Percentiles rank a stretch among this genome's conserved stretches.
Evolutionary conservation across 1,284 basidiomycete species (phyloP).

Genomic region (Ceratobasidium sp.): DNA sequence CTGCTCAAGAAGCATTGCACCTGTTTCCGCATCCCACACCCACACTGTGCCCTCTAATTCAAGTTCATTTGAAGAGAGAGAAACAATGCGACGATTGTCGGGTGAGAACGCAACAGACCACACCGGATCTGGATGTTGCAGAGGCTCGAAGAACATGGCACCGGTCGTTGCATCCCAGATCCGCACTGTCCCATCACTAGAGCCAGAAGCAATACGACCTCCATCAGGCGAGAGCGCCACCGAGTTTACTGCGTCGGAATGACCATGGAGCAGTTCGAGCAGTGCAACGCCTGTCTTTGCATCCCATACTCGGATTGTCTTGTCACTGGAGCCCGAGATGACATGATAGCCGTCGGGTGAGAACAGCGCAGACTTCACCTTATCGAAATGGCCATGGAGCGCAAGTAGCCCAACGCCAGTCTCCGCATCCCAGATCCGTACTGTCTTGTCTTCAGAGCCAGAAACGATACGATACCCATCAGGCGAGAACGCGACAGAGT

Average conservation of each 20-base stretch:
- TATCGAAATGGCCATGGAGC: neutral
- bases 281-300: neutral
- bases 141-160: neutral
- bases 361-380: conserved; percentile 1
- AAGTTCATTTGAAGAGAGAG: no score
- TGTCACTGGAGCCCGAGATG: conserved; percentile 26
- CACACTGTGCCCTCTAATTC: no score
- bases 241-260: neutral
- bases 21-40: no score
- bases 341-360: conserved; percentile 36
- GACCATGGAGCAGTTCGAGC: neutral
- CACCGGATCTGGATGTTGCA: conserved; percentile 39
- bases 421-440: neutral
- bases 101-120: conserved; percentile 2
- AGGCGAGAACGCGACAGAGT: neutral
- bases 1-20: no score
- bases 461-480: conserved; percentile 5
- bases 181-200: neutral
- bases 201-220: neutral
- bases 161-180: conserved; percentile 10
- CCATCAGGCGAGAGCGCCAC: neutral
- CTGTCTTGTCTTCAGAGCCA: conserved; percentile 10
- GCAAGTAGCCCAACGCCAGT: neutral
- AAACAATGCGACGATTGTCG: no score
- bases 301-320: conserved; percentile 38